Base-by-base conservation (phyloP, 1,284 basidiomycete species). In the Fomitopsis palustris region DNA sequence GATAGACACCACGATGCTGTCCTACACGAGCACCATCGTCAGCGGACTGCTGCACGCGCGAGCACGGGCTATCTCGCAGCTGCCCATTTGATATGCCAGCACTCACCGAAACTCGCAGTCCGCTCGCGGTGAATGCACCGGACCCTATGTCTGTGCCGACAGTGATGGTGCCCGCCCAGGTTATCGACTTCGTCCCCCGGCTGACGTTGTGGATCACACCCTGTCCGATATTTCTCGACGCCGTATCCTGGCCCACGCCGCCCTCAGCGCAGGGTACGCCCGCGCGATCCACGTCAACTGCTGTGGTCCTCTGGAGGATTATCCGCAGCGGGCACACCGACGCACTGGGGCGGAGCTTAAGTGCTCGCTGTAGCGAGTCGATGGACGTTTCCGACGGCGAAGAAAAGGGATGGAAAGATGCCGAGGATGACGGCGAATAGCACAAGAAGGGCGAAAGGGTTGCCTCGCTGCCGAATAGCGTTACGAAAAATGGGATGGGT, bases 401-500 rank as follows among this genome's bases (percentile, higher is more conserved):
- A 14, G 63, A 61, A n/a, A 72, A 57, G 37, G 70, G 67, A 45
- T 70, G 69, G 62, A 72, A 73, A 3, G 70, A 71, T 25, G 67
- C 62, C 1, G 64, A 29, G 16, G 45, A 63, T 21, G 58, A 59
- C 16, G 69, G 66, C 25, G 65, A 67, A 60, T 67, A 69, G 17
- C 63, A 58, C n/a, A 63, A 54, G 56, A 71, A 71, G 17, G 67
- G 65, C 41, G 60, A 62, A 21, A 73, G 65, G 14, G 62, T 41
- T 19, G 64, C 63, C 35, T 72, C 70, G 47, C 66, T 65, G 45
- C 62, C 70, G 57, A 67, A 63, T 37, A 73, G 56, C 23, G 67
- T 68, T 38, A 73, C 62, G 54, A 64, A 65, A 62, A 72, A 73
- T 5, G 69, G 69, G 29, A 73, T 70, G 6, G 70, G 68, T 41